Evolutionary conservation across 2,329 filamentous ascomycete genomes (phyloP).

Genomic region (Aulographum hederae): DNA sequence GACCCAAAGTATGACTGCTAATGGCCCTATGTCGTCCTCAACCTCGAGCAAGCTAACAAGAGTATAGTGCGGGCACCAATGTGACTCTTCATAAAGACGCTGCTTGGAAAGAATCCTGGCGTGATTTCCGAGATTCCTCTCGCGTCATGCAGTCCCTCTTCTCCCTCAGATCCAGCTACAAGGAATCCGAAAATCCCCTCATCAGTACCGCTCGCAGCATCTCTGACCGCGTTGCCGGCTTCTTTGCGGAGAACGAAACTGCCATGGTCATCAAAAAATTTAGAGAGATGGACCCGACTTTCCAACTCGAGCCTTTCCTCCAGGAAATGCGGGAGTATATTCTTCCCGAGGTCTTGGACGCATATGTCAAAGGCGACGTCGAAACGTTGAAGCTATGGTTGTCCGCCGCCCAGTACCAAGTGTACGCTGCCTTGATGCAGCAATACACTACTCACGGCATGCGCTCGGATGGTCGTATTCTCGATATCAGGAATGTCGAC

Average conservation of each 20-base stretch:
- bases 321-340: constrained; percentile 96
- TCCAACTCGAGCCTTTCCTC: constrained; percentile 89
- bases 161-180: constrained; percentile 68
- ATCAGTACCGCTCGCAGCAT: constrained; percentile 87
- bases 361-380: constrained; percentile 90
- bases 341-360: constrained; percentile 87
- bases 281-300: constrained; percentile 82
- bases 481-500: constrained; percentile 90
- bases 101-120: constrained; percentile 97
- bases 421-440: constrained; percentile 91
- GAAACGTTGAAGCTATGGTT: constrained; percentile 89
- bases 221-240: constrained; percentile 79
- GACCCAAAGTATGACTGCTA: constrained; percentile 68
- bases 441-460: constrained; percentile 89
- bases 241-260: constrained; percentile 97
- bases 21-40: no score
- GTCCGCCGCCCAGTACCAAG: constrained; percentile 86
- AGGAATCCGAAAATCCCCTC: constrained; percentile 93
- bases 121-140: constrained; percentile 79
- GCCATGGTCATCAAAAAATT: constrained; percentile 97
- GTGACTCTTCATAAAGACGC: constrained; percentile 93
- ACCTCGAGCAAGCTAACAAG: constrained; percentile 12
- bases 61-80: constrained; percentile 69
- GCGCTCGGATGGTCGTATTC: constrained; percentile 83
- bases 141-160: constrained; percentile 80